phyloP scores from a whole-genome alignment of 225 moss, liverwort and hornwort genomes.

The Pseudisothecium myosuroides region DNA sequence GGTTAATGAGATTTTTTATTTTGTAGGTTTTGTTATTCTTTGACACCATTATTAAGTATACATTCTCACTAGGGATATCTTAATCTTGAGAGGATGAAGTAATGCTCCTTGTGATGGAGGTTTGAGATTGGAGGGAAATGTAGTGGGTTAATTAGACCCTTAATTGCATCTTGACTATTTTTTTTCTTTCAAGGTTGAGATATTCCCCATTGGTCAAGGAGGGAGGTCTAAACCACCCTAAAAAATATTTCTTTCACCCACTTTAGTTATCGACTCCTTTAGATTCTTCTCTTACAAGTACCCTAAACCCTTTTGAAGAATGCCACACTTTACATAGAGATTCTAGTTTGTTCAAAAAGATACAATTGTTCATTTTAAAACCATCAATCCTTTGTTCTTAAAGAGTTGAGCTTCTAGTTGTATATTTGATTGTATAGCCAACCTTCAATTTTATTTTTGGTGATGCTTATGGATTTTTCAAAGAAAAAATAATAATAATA shows the following conservation, averaged over 20 bases:
- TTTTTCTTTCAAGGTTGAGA: not conserved
- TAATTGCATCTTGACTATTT: accelerated
- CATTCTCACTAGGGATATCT: not conserved
- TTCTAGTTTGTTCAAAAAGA: not conserved
- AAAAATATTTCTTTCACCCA: not conserved
- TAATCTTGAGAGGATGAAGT: not conserved
- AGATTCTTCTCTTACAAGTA: too few relatives aligned
- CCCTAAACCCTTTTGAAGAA: too few relatives aligned
- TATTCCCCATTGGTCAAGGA: not conserved
- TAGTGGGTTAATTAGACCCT: accelerated
- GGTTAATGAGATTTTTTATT: not conserved
- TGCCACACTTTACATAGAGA: not conserved
- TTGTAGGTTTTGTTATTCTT: not conserved
- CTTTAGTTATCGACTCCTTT: accelerated
- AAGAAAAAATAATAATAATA: not conserved
- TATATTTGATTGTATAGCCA: not conserved
- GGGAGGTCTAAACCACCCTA: too few relatives aligned
- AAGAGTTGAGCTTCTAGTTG: not conserved
- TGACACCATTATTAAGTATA: not conserved
- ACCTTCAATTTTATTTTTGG: not conserved
- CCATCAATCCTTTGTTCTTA: not conserved
- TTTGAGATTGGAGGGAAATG: not conserved
- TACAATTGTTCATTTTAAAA: not conserved
- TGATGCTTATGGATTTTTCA: too few relatives aligned
- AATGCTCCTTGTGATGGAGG: not conserved